Base-by-base conservation (phyloP, 345 rosid species). In the Nasturtium officinale region DNA sequence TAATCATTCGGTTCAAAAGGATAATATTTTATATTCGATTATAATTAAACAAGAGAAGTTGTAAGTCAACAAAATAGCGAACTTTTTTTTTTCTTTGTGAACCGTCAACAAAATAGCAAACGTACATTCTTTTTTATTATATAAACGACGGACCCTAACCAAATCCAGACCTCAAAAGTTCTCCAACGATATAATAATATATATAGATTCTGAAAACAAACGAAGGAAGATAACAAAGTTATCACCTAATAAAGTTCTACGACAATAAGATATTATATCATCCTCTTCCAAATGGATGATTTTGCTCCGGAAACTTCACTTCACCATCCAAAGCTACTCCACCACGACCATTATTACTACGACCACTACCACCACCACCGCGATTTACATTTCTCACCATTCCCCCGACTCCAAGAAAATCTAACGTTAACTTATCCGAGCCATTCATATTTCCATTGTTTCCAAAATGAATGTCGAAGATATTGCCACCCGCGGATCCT, bases 361-460 rank as follows among this genome's bases (percentile, higher is more conserved):
- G 51, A 15, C 65, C 66, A 21, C 47, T 47, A 15, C 50, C 59
- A 15, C 65, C 71, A 21, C 47, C 63, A 15, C 83, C 71, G 47
- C 76, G 80, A 28, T 74, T 80, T 5, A 78, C 78, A 56, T 72
- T 85, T 73, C 87, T 83, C 54, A 81, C 79, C 80, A 82, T 79
- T 56, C 87, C 89, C 43, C 96, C 94, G 63, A 90, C 96, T 4
- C 96, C 96, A 12, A 90, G 89, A 77, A 90, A 90, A 71, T 90
- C 96, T 70, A 89, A 76, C 2, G 96, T 90, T 71, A 88, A 67
- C 70, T 85, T 86, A 64, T 87, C 93, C 4, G 88, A 83, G 7
- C 84, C 86, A 2, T 87, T 84, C 15, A 86, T 78, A 76, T 46
- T 62, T 46, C 43, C 65, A 65, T 57, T 77, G 55, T 65, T 65